Percentiles rank a stretch among this genome's conserved stretches.
Conservation (phyloP, 2,329 filamentous ascomycete species). For the Gaeumannomyces tritici region DNA sequence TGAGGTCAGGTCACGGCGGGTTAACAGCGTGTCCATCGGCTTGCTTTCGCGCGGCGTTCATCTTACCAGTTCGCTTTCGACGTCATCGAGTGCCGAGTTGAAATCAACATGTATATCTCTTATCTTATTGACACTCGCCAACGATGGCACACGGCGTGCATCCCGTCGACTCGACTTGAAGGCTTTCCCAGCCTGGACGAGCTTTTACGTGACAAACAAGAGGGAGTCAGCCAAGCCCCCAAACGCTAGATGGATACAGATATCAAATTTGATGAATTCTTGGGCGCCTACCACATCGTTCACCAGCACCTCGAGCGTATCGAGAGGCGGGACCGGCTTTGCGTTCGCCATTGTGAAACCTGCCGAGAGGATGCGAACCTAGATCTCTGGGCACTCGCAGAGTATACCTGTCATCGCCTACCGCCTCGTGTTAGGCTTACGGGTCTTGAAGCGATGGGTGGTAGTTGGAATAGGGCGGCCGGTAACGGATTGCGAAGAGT, state of each 20-base stretch:
- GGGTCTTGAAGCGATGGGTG: too few relatives aligned
- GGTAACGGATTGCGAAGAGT: too few relatives aligned
- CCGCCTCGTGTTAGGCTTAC: too few relatives aligned
- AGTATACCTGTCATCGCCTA: too few relatives aligned
- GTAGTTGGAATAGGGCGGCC: too few relatives aligned
- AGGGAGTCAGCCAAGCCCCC: not conserved
- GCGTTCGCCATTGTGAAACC: conserved; percentile 20
- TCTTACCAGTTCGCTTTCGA: conserved; percentile 48
- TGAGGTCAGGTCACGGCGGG: not conserved
- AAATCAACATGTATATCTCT: conserved; percentile 36
- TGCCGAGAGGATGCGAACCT: not conserved
- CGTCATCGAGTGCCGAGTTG: conserved; percentile 43
- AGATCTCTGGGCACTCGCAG: not conserved
- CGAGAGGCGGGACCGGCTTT: conserved; percentile 28
- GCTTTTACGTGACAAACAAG: conserved; percentile 23
- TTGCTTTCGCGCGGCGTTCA: not conserved
- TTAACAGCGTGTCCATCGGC: not conserved
- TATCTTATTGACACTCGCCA: conserved; percentile 29
- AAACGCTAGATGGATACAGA: not conserved
- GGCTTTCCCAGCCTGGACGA: conserved; percentile 50
- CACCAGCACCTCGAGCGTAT: conserved; percentile 41
- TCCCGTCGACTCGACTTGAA: conserved; percentile 38
- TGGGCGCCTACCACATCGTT: conserved; percentile 40
- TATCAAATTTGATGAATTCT: too few relatives aligned
- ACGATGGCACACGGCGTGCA: conserved; percentile 21